Evolutionary conservation across 495 filamentous ascomycete species (phyloP).

Genomic region (Penicillium antarcticum): DNA sequence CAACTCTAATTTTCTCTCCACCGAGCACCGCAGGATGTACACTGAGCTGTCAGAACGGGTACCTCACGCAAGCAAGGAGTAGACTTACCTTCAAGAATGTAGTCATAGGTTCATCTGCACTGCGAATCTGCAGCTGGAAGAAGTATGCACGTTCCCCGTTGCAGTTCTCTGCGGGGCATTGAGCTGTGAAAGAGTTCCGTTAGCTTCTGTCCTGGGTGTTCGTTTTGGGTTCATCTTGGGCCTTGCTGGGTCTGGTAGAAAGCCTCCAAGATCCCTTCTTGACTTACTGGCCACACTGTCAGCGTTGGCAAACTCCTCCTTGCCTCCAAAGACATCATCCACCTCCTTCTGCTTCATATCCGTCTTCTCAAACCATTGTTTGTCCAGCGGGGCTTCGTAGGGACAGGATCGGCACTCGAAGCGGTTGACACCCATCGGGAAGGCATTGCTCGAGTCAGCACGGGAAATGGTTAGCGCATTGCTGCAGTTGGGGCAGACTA

Average conservation of each 20-base stretch:
- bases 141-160: slow-evolving; percentile 78
- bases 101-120: slow-evolving; percentile 98
- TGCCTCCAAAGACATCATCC: slow-evolving; percentile 88
- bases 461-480: slow-evolving; percentile 77
- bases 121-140: slow-evolving; percentile 95
- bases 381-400: slow-evolving; percentile 73
- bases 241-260: too few species aligned
- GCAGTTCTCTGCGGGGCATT: slow-evolving; percentile 76
- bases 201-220: too few species aligned
- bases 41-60: slow-evolving; percentile 36
- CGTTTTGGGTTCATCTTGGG: too few species aligned
- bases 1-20: slow-evolving; percentile 46
- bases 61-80: slow-evolving; percentile 19
- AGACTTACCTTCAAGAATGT: slow-evolving; percentile 79
- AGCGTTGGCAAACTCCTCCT: slow-evolving; percentile 84
- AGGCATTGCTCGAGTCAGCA: slow-evolving; percentile 45
- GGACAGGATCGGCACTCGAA: slow-evolving; percentile 94
- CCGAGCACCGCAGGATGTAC: slow-evolving; percentile 39
- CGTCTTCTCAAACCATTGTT: slow-evolving; percentile 72
- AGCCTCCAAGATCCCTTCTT: too few species aligned
- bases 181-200: slow-evolving; percentile 40
- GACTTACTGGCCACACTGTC: slow-evolving; percentile 66
- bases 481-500: slow-evolving; percentile 90
- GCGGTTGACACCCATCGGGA: slow-evolving; percentile 58
- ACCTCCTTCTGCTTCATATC: slow-evolving; percentile 72